Base-by-base conservation (phyloP, 1,284 basidiomycete genomes). In the Tetrapyrgos nigripes region DNA sequence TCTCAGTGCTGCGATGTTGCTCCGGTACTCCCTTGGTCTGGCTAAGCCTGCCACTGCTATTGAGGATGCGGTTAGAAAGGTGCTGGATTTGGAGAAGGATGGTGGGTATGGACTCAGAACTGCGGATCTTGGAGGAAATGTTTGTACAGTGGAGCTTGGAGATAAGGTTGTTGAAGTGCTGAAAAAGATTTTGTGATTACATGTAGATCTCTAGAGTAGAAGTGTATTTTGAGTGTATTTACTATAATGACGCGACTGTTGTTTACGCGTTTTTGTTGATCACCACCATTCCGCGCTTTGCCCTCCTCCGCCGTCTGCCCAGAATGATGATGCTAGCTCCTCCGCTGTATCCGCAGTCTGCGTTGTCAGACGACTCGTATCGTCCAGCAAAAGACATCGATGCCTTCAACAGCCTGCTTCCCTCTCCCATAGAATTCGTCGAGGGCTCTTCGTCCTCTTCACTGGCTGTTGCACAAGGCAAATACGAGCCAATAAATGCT, bases 1-100 rank as follows among this genome's bases (percentile, higher is more conserved):
- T 72, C 89, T 99, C 57, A 97, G 95, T 57, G 94, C 93, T 4
- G 96, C 96, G 3, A 89, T 99, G 89, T 89, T 98, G 60, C 83
- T 98, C 56, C 87, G 96, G 51, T 99, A 98, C 78, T 98, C 97
- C 43, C 88, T 98, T 35, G 93, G 93, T 24, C 82, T 95, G 58
- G 91, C 94, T 61, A 84, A 83, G 63, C 87, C 93, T 66, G 97
- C 97, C 1, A 82, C 84, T 50, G 87, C 91, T 26, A 90, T 99
- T 63, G 97, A 99, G 75, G 74, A 79, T 43, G 95, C 97, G 9
- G 96, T 99, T 11, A 81, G 91, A 61, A 94, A 91, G 73, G 94
- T 94, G 14, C 81, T 99, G 23, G 97, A 99, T 73, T 78, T 83
- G 9, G 75, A 82, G 57, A 82, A 83, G 14, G 65, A 77, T 5